phyloP scores from a whole-genome alignment of 2,329 filamentous ascomycete genomes.

The Xylaria sp. region DNA sequence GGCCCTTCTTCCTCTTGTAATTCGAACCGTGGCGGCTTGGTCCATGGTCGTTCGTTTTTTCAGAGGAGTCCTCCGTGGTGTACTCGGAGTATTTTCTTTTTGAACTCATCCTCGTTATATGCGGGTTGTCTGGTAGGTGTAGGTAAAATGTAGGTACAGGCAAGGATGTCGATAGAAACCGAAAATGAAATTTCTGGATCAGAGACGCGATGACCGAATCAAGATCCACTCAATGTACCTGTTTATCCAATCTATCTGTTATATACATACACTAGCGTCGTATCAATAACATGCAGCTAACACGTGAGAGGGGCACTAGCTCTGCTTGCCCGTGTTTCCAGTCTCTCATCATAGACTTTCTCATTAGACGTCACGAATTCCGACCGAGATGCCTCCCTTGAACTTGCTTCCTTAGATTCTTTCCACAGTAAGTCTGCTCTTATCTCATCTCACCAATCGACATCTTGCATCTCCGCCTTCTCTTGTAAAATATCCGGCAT shows the following conservation, averaged over 20 bases:
- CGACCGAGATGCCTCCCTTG: no score
- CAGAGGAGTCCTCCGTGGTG: constrained; percentile 17
- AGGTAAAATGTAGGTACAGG: background rate
- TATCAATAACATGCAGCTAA: background rate
- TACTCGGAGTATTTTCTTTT: constrained; percentile 32
- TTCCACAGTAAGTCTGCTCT: no score
- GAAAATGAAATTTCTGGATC: constrained; percentile 10
- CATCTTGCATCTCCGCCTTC: no score
- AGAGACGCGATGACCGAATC: background rate
- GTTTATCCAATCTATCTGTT: background rate
- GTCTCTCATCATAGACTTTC: no score
- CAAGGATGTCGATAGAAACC: background rate
- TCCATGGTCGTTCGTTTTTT: constrained; percentile 12
- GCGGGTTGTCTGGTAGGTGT: background rate
- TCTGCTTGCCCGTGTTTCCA: no score
- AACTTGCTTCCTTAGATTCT: no score
- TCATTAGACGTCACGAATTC: no score
- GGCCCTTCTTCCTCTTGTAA: constrained; percentile 34
- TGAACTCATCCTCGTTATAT: constrained; percentile 20
- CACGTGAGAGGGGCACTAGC: no score
- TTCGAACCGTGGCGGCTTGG: constrained; percentile 26
- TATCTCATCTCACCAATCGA: background rate
- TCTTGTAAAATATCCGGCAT: background rate
- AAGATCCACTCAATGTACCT: no score
- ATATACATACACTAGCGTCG: background rate